A percentile compares a stretch with the other conserved stretches of the same genome.
Evolutionary conservation across 2,329 filamentous ascomycete genomes (phyloP).

Genomic region (Karstenula rhodostoma): DNA sequence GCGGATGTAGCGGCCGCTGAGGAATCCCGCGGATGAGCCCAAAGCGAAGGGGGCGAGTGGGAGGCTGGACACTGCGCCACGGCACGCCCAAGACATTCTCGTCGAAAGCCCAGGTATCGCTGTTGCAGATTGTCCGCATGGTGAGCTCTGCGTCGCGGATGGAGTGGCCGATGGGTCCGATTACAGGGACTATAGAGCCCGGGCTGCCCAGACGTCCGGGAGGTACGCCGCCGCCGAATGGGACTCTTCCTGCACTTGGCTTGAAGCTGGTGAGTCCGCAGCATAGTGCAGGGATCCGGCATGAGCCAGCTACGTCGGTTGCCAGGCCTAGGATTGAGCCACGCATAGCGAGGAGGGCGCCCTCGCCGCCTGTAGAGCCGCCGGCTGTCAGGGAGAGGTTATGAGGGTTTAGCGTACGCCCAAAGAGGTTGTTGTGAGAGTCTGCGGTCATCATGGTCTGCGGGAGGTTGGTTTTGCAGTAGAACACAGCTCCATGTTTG

Average conservation of each 20-base stretch:
- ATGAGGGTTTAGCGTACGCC: slow-evolving; percentile 69
- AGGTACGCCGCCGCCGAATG: slow-evolving; percentile 47
- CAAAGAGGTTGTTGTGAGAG: slow-evolving; percentile 68
- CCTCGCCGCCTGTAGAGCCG: slow-evolving; percentile 73
- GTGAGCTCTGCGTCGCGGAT: slow-evolving; percentile 53
- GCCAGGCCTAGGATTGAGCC: slow-evolving; percentile 68
- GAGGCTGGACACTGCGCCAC: slow-evolving; percentile 52
- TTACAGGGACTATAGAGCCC: slow-evolving; percentile 45
- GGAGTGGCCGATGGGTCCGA: slow-evolving; percentile 55
- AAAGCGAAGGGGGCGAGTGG: slow-evolving; percentile 50
- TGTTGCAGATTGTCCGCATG: slow-evolving; percentile 52
- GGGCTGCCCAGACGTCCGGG: slow-evolving; percentile 44
- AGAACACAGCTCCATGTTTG: slow-evolving; percentile 58
- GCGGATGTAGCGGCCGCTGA: slow-evolving; percentile 60
- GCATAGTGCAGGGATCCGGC: slow-evolving; percentile 89
- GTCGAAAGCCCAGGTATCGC: slow-evolving; percentile 58
- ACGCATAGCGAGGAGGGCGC: slow-evolving; percentile 65
- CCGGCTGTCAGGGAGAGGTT: slow-evolving; percentile 69
- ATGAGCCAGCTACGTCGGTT: slow-evolving; percentile 68
- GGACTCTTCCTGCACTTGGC: slow-evolving; percentile 61
- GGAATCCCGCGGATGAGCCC: slow-evolving; percentile 60
- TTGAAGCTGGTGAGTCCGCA: slow-evolving; percentile 58
- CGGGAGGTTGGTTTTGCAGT: slow-evolving; percentile 63
- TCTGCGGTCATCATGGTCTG: slow-evolving; percentile 60
- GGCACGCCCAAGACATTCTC: slow-evolving; percentile 52